Percentiles rank a stretch among this genome's conserved stretches.
phyloP scores from a whole-genome alignment of 164 flowering plant genomes.

The Dillenia suffruticosa region DNA sequence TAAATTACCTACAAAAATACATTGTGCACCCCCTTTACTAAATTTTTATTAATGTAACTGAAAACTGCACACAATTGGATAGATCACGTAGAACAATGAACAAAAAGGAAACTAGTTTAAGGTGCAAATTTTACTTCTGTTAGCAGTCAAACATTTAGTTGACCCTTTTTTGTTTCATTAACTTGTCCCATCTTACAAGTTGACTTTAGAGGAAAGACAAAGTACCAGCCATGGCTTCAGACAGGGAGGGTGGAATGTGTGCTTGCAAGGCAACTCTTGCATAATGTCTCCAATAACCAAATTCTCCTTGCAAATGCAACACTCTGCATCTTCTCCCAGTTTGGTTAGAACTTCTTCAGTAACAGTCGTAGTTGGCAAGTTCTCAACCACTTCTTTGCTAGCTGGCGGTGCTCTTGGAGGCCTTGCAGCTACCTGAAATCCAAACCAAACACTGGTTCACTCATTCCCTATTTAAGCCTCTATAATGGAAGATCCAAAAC shows the following conservation, averaged over 20 bases:
- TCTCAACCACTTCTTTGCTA: conserved; percentile 85
- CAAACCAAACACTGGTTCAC: too few relatives aligned
- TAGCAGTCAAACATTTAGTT: too few relatives aligned
- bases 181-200: too few relatives aligned
- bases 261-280: conserved; percentile 99
- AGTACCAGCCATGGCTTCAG: conserved; percentile 97
- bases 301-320: conserved; percentile 83
- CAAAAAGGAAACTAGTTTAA: too few relatives aligned
- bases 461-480: too few relatives aligned
- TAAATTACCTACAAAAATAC: too few relatives aligned
- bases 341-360: conserved; percentile 55
- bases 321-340: conserved; percentile 64
- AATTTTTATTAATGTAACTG: too few relatives aligned
- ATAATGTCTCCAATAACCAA: conserved; percentile 60
- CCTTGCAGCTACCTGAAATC: conserved; percentile 17
- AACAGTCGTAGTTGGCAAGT: conserved; percentile 68
- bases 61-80: too few relatives aligned
- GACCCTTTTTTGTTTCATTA: too few relatives aligned
- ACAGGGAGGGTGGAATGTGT: conserved; percentile 84
- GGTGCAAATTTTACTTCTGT: too few relatives aligned
- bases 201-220: background rate
- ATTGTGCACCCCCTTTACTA: too few relatives aligned
- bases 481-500: background rate
- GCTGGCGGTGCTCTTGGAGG: conserved; percentile 76
- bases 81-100: too few relatives aligned